These are phyloP conservation scores for Hydrangea macrophylla DNA, from an alignment of 148 eudicot species.

Conservation along the genomic window DNA sequence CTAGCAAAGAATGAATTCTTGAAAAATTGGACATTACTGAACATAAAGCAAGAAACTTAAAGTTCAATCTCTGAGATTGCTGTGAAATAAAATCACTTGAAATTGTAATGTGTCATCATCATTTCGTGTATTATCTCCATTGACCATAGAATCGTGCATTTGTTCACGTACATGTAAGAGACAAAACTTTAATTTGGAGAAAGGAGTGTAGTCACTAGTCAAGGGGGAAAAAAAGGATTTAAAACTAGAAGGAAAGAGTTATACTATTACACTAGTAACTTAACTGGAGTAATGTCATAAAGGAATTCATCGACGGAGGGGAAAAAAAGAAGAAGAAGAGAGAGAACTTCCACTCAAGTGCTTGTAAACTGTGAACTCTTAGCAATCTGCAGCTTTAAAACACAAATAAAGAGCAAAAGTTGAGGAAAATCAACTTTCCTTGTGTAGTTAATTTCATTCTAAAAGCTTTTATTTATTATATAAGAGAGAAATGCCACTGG, in stretches of 20 bases:
- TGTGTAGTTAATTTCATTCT: no score
- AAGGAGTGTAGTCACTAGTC: background rate
- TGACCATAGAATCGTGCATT: slow-evolving; percentile 36
- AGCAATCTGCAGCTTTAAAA: no score
- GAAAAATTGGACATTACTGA: background rate
- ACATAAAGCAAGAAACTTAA: background rate
- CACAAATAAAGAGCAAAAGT: no score
- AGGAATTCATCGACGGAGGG: slow-evolving; percentile 48
- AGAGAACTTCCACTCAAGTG: no score
- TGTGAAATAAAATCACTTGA: slow-evolving; percentile 29
- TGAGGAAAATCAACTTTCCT: no score
- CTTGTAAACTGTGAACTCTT: no score
- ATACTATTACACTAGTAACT: slow-evolving; percentile 36
- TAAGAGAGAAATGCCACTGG: no score
- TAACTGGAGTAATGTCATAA: slow-evolving; percentile 49
- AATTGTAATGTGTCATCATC: slow-evolving; percentile 16
- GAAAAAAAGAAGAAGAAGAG: no score
- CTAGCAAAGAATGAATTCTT: background rate
- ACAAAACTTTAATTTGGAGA: background rate
- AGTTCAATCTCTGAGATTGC: background rate
- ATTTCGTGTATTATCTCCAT: slow-evolving; percentile 20
- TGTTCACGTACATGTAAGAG: background rate
- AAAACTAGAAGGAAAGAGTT: slow-evolving; percentile 14
- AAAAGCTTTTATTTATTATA: no score
- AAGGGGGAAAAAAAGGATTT: background rate